Evolutionary conservation across 768 basidiomycete species (phyloP), one percentile per base, ranked within the genome.

Genomic region (Pisolithus tinctorius): DNA sequence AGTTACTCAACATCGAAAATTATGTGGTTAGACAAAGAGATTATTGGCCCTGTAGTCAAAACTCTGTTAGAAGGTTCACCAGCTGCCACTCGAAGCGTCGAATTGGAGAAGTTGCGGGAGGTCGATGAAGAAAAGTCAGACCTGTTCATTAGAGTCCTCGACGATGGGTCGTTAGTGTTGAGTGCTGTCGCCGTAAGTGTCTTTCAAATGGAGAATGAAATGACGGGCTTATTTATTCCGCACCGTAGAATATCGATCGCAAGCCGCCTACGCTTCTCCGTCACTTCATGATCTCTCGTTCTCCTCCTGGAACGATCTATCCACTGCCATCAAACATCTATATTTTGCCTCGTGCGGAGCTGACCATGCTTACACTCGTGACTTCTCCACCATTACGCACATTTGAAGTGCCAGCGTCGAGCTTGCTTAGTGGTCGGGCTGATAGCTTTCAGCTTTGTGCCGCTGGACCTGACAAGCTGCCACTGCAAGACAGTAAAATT

Each of bases 201-300:
- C 57, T 27, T 41, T 53, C 27, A 20, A 44, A 48, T 27, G 43
- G 36, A 31, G 7, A 36, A 38, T 14, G 20, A 47, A 30, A 6
- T 17, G 14, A 16, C 43, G 25, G 16, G 14, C 40, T 42, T 62
- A 17, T 61, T 43, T 26, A 49, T 39, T 41, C 40, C 30, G 25
- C 41, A 30, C 56, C 3, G 45, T 36, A 94, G 93, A 92, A 95
- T 67, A 82, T 96, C 57, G 93, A 95, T 61, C 77, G 87, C 14
- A 80, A 85, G 57, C 93, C 93, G 6, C 93, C 93, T 8, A 91
- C 88, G 3, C 73, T 93, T 3, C 72, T 92, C 27, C 80, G 78
- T 60, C 83, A 86, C 53, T 87, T 89, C 65, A 82, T 79, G 3
- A 68, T 93, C 17, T 81, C 88, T 42, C 83, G 87, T 51, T 78